Percentiles rank a stretch among this genome's conserved stretches.
These are phyloP conservation scores for Chaetomium olivaceum DNA, from an alignment of 2,329 filamentous ascomycete genomes.

Conservation along the genomic window DNA sequence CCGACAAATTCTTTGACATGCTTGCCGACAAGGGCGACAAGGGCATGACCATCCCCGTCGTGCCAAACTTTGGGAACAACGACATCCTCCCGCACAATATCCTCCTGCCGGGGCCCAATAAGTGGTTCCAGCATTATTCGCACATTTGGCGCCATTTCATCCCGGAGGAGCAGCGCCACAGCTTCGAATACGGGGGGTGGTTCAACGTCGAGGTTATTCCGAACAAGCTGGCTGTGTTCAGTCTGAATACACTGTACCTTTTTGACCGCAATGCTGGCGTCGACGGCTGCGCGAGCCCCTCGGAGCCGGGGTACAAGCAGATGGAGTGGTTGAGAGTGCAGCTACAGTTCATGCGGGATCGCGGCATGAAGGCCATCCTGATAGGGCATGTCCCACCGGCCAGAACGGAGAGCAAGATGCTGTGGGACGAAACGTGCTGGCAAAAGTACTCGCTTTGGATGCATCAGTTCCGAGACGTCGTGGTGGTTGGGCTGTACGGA, in stretches of 20 bases:
- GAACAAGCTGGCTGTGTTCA: constrained; percentile 81
- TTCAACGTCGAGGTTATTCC: constrained; percentile 93
- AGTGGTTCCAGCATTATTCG: constrained; percentile 75
- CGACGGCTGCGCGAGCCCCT: constrained; percentile 77
- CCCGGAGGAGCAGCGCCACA: constrained; percentile 86
- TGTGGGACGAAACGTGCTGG: constrained; percentile 98
- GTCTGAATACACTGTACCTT: constrained; percentile 94
- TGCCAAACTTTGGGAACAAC: constrained; percentile 95
- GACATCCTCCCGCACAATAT: constrained; percentile 98
- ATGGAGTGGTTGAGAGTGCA: constrained; percentile 95
- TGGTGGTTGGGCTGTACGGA: constrained; percentile 77
- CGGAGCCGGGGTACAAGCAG: constrained; percentile 88
- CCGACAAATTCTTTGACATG: constrained; percentile 72
- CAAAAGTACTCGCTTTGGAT: constrained; percentile 95
- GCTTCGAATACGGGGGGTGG: constrained; percentile 91
- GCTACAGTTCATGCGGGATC: constrained; percentile 75
- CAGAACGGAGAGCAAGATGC: constrained; percentile 77
- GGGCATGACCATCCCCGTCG: constrained; percentile 71
- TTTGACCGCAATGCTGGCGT: constrained; percentile 92
- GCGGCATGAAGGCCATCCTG: constrained; percentile 90
- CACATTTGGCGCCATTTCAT: constrained; percentile 85
- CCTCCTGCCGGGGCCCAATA: constrained; percentile 79
- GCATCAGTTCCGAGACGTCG: constrained; percentile 85
- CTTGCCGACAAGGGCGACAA: constrained; percentile 62
- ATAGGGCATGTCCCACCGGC: constrained; percentile 94